Conservation (phyloP, 2,329 filamentous ascomycete species). For the Myriosclerotinia duriaeana region DNA sequence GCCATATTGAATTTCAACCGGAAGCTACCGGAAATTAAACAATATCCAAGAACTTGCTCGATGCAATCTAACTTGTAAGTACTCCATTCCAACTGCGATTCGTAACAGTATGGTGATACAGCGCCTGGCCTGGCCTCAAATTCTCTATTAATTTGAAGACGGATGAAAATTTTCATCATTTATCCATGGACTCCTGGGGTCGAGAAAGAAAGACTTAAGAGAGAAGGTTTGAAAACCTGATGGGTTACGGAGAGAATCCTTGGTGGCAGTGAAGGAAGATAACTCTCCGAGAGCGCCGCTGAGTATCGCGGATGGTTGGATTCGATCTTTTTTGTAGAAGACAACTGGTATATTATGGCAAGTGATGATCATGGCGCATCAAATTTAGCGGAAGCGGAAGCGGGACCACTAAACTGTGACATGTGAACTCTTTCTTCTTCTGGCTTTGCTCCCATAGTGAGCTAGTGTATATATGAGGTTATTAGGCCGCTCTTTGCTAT, state of each 20-base stretch:
- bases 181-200: no score
- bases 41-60: constrained; percentile 6
- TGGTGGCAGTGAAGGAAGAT: constrained; percentile 34
- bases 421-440: not conserved
- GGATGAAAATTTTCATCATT: no score
- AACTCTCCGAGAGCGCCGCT: constrained; percentile 35
- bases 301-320: not conserved
- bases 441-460: not conserved
- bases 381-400: not conserved
- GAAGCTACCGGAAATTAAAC: no score
- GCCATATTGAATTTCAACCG: no score
- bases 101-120: constrained; percentile 16
- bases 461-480: not conserved
- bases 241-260: constrained; percentile 30
- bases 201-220: no score
- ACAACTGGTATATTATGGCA: not conserved
- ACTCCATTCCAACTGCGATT: constrained; percentile 30
- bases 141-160: no score
- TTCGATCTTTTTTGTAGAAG: not conserved
- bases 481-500: not conserved
- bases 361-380: not conserved
- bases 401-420: not conserved
- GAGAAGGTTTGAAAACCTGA: no score
- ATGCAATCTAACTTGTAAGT: constrained; percentile 27
- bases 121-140: constrained; percentile 26